Base-by-base conservation (phyloP, 306 rosid genomes). In the Malus asiatica region DNA sequence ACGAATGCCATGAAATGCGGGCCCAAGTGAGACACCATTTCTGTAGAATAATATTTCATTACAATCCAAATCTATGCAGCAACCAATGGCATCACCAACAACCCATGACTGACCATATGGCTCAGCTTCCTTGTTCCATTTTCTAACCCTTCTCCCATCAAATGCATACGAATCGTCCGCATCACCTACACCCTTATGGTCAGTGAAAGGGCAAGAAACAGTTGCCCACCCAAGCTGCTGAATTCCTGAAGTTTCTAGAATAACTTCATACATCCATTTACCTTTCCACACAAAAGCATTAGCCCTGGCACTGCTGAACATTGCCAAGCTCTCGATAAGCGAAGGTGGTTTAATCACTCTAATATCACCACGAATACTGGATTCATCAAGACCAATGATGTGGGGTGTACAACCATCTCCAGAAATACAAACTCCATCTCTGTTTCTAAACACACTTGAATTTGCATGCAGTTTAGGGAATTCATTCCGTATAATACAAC, bases 201-300 rank as follows among this genome's bases (percentile, higher is more conserved):
- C 91, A 65, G 93, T 89, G 82, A 95, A 95, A 73, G 93, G 97
- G 73, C 93, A 95, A 75, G 96, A 87, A 84, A 87, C 76, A 80
- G 97, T 92, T 40, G 96, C 98, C 99, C 99, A 95, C 66, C 99
- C 99, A 84, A 95, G 88, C 84, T 95, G 97, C 75, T 92, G 97
- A 83, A 92, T 83, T 57, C 99, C 99, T n/a, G 97, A 84, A 78
- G 98, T 95, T 84, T 95, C 99, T 62, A 95, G 79, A 80, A 83
- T 52, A 78, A 90, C 93, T 83, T 95, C 99, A 80, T 92, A 95
- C 99, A 95, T 95, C 99, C 99, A 95, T 87, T 95, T 95, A 71
- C 99, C 98, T 75, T 86, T 89, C 97, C 97, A 85, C 76, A 92
- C 96, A 70, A 88, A 88, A 48, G 84, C 89, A 84, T 88, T 87